phyloP scores from a whole-genome alignment of 352 stramenopile genomes.

The Phytophthora rubi region DNA sequence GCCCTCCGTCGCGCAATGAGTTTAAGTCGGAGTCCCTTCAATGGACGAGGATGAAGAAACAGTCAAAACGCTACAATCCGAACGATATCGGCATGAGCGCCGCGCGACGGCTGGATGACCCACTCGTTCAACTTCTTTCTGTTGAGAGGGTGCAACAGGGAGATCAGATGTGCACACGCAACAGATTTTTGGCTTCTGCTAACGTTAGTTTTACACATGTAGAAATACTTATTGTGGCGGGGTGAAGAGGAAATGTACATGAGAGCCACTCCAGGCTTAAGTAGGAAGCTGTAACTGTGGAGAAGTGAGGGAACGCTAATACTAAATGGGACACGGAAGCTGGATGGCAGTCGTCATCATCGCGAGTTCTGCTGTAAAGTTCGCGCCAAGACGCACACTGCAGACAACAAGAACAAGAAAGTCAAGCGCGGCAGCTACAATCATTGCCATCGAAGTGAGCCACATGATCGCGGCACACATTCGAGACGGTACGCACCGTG shows the following conservation, averaged over 20 bases:
- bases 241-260: slow-evolving; percentile 28
- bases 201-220: too few relatives aligned
- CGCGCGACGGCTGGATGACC: background rate
- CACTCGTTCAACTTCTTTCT: slow-evolving; percentile 6
- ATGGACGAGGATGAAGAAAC: slow-evolving; percentile 32
- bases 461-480: background rate
- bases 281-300: slow-evolving; percentile 8
- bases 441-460: background rate
- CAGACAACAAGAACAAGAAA: background rate
- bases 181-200: slow-evolving; percentile 9
- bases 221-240: background rate
- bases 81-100: slow-evolving; percentile 23
- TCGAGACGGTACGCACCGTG: slow-evolving; percentile 54
- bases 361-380: slow-evolving; percentile 71
- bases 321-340: slow-evolving; percentile 21
- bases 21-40: slow-evolving; percentile 45
- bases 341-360: slow-evolving; percentile 33
- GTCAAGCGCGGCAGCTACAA: background rate
- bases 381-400: slow-evolving; percentile 72
- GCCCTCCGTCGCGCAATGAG: slow-evolving; percentile 27
- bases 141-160: slow-evolving; percentile 7
- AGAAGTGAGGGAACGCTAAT: slow-evolving; percentile 11
- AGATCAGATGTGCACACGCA: slow-evolving; percentile 20
- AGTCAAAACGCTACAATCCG: slow-evolving; percentile 16
- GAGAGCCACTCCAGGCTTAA: slow-evolving; percentile 7